phyloP scores from a whole-genome alignment of 129 eudicot species.

The Artemisia annua region DNA sequence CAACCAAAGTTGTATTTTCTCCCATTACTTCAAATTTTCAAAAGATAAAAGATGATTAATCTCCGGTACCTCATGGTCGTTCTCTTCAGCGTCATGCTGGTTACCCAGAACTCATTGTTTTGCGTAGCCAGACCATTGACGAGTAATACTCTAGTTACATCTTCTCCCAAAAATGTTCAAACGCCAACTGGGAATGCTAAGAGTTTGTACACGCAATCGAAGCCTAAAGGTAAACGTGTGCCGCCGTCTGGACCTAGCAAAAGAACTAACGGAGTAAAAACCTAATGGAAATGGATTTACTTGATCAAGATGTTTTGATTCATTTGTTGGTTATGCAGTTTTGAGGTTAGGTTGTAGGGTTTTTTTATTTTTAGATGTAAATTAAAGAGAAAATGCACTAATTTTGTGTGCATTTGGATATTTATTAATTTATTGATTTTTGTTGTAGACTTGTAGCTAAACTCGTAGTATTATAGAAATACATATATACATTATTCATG shows the following conservation, averaged over 20 bases:
- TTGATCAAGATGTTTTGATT: conserved; percentile 16
- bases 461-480: background rate
- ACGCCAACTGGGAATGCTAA: conserved; percentile 19
- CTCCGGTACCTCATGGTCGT: conserved; percentile 20
- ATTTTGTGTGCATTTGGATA: conserved; percentile 20
- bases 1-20: background rate
- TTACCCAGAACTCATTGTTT: conserved; percentile 1
- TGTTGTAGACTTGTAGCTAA: background rate
- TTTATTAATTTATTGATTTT: conserved; percentile 22
- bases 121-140: conserved; percentile 24
- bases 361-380: conserved; percentile 17
- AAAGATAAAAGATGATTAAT: conserved; percentile 17
- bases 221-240: conserved; percentile 32
- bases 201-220: conserved; percentile 34
- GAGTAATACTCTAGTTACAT: background rate
- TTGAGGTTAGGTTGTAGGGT: conserved; percentile 8
- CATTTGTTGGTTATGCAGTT: conserved; percentile 20
- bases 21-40: background rate
- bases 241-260: conserved; percentile 36
- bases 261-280: conserved; percentile 29
- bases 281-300: conserved; percentile 14
- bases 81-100: background rate
- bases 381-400: conserved; percentile 19
- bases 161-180: conserved; percentile 13
- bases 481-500: background rate